Evolutionary conservation across 2,329 filamentous ascomycete genomes (phyloP), one percentile per base, ranked within the genome.

Genomic region (Fusarium annulatum): DNA sequence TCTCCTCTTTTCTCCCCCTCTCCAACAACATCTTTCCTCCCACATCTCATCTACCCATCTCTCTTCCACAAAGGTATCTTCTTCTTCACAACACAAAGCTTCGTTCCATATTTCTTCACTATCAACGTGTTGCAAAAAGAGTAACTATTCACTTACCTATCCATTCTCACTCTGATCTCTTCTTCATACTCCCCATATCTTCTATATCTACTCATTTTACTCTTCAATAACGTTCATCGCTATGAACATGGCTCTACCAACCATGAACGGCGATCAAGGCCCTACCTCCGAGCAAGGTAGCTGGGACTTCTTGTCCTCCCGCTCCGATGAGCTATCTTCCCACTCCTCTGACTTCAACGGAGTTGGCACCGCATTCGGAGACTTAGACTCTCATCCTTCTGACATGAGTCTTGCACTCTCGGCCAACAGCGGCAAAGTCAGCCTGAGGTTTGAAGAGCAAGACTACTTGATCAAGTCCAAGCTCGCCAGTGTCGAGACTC

Each of bases 211-310:
- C 23, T 21, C 9, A 12, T 9, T 23, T 51, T 2, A 8, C 5
- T 11, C 10, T 12, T 2, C 3, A 16, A 8, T 33, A 33, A 1
- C 9, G 12, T 2, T n/a, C 21, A 12, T n/a, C 15, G 7, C 5
- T 10, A 2, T 16, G 16, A 9, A 3, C 7, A 51, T 51, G 49
- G 14, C 33, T 36, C 18, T 12, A 4, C 33, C 23, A 12, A 21
- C 23, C 3, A 15, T 7, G 9, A 46, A 34, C 4, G n/a, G 18
- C 7, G 11, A 52, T 15, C n/a, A 23, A 26, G 49, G 14, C 26
- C 33, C 33, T 28, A 21, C 49, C 18, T 16, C 30, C 9, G 33
- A 26, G 33, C 33, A 53, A 11, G 33, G 33, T 2, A 28, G 34
- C 12, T 53, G 33, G 23, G 33, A 53, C 23, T 11, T 53, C 14